Base-by-base conservation (phyloP, 345 rosid genomes). In the Gossypium bickii region DNA sequence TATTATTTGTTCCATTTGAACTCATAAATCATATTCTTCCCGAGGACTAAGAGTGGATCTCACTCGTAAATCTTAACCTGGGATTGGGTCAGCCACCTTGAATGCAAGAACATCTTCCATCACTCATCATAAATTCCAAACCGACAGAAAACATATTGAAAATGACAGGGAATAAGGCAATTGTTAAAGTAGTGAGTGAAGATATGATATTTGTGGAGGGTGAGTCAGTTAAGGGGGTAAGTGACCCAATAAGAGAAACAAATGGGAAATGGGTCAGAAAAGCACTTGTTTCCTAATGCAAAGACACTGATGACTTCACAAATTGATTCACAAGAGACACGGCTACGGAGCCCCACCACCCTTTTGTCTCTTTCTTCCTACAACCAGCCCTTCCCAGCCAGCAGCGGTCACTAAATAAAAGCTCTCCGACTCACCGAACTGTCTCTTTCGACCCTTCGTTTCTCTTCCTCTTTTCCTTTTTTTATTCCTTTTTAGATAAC, bases 201-300 rank as follows among this genome's bases (percentile, higher is more conserved):
- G 79, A 81, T 43, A 57, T 51, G 71, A 70, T 1, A 43, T 0
- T 1, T 24, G 77, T 84, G 89, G 89, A 82, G 72, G 80, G 72
- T 82, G 89, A 84, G 83, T 86, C 87, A 75, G 78, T 74, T 84
- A 57, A 57, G 12, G 52, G 52, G 20, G 4, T 22, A n/a, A 53
- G 81, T 64, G 82, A 76, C 41, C 56, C 53, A 43, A 81, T 48
- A 61, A 5, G 29, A 66, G 70, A 66, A 13, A 2, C 29, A n/a
- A 48, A 49, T 67, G 71, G 10, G 38, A 29, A 48, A 68, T 67
- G 56, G 17, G 71, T 48, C 55, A 67, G 15, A 10, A 22, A 17
- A 69, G 72, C 73, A 72, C 75, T 72, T 75, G 80, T 74, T 34
- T 18, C 82, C 81, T 20, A 12, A 58, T 57, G 64, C 73, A 74